These are phyloP conservation scores for Fusarium sp. DNA, from an alignment of 2,329 filamentous ascomycete species.

Conservation along the genomic window DNA sequence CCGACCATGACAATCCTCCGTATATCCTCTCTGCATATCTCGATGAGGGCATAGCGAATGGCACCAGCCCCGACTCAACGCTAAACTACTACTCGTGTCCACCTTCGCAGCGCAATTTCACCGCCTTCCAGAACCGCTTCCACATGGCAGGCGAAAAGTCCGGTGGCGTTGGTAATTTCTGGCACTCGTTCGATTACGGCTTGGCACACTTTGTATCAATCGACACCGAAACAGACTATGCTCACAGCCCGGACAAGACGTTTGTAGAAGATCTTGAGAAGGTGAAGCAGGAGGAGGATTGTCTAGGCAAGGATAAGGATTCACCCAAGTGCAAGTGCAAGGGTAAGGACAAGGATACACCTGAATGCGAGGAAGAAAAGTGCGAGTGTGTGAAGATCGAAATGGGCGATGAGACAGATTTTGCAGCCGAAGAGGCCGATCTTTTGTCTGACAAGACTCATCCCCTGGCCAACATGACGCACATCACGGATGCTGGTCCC, in stretches of 20 bases:
- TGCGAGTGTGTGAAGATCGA: not conserved
- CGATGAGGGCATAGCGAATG: not conserved
- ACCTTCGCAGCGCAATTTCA: constrained; percentile 11
- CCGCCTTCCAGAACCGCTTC: constrained; percentile 11
- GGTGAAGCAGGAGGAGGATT: not conserved
- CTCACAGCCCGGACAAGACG: not conserved
- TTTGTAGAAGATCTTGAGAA: not conserved
- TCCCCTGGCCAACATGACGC: not conserved
- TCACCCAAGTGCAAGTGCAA: not conserved
- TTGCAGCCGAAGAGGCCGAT: not conserved
- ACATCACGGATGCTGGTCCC: not conserved
- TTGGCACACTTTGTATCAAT: constrained; percentile 10
- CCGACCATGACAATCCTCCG: not conserved
- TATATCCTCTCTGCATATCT: constrained; percentile 4
- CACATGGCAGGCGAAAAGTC: not conserved
- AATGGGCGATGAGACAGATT: not conserved
- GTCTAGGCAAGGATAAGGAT: not conserved
- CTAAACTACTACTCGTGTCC: constrained; percentile 9
- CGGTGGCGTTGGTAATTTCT: not conserved
- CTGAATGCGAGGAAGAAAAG: not conserved
- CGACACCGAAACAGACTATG: constrained; percentile 7
- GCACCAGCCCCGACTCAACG: not conserved
- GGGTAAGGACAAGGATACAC: accelerated
- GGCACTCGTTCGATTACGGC: constrained; percentile 8
- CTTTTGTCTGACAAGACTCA: not conserved